phyloP scores from a whole-genome alignment of 2,329 filamentous ascomycete species.

The Stagonosporopsis tanaceti region DNA sequence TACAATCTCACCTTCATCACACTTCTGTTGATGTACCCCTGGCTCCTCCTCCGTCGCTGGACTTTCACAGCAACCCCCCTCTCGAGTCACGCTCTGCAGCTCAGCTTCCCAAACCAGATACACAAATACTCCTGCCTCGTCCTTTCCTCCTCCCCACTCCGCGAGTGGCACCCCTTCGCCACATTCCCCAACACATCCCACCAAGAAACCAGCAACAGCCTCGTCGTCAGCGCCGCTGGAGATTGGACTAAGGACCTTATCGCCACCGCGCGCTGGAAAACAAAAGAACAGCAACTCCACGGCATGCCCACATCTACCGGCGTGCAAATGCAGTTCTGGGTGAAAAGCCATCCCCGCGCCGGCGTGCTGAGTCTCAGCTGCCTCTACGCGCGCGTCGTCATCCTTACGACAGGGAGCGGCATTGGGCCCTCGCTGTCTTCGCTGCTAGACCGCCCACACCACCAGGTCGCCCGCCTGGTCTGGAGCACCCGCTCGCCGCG shows the following conservation, averaged over 20 bases:
- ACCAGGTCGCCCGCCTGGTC: conserved; percentile 66
- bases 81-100: conserved; percentile 74
- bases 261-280: conserved; percentile 21
- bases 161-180: conserved; percentile 51
- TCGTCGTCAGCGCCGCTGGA: conserved; percentile 47
- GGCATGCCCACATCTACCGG: too few species aligned
- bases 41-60: conserved; percentile 74
- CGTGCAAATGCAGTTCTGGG: conserved; percentile 30
- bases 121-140: conserved; percentile 44
- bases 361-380: conserved; percentile 44
- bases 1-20: conserved; percentile 75
- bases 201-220: conserved; percentile 40
- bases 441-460: conserved; percentile 60
- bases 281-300: not conserved
- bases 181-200: conserved; percentile 46
- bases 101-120: conserved; percentile 57
- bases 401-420: conserved; percentile 47
- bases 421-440: conserved; percentile 56
- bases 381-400: conserved; percentile 42
- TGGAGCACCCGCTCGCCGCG: conserved; percentile 72
- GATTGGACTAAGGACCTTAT: conserved; percentile 38
- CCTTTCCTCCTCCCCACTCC: conserved; percentile 39
- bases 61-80: conserved; percentile 71
- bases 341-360: conserved; percentile 39
- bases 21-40: conserved; percentile 72